phyloP scores from a whole-genome alignment of 192 early-diverging fungal genomes.

The Coemansia sp. region DNA sequence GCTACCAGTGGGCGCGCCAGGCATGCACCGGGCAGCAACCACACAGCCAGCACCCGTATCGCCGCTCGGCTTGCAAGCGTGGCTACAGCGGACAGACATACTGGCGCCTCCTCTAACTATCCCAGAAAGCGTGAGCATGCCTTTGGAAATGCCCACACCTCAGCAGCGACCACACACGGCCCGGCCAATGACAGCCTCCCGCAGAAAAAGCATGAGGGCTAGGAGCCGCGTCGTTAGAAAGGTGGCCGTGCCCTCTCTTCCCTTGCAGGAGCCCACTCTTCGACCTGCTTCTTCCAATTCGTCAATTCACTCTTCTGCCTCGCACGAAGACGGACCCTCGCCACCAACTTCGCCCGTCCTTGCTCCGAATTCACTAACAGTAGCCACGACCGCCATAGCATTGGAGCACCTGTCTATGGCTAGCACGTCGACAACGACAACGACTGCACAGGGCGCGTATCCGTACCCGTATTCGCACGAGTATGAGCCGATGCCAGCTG shows the following conservation, averaged over 20 bases:
- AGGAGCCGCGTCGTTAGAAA: slow-evolving; percentile 33
- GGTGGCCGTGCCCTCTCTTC: slow-evolving; percentile 19
- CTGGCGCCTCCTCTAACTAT: slow-evolving; percentile 16
- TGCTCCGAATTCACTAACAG: slow-evolving; percentile 1
- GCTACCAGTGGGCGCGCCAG: neutral
- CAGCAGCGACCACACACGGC: neutral
- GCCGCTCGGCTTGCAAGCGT: slow-evolving; percentile 33
- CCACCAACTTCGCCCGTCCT: neutral
- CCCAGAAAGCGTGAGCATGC: neutral
- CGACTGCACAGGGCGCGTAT: neutral
- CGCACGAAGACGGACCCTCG: slow-evolving; percentile 13
- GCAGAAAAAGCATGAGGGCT: slow-evolving; percentile 4
- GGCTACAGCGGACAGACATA: slow-evolving; percentile 49
- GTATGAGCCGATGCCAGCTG: slow-evolving; percentile 9
- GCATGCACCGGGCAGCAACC: slow-evolving; percentile 17
- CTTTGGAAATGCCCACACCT: neutral
- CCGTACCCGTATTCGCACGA: slow-evolving; percentile 5
- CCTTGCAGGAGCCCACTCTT: slow-evolving; percentile 13
- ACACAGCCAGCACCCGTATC: neutral
- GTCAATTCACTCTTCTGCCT: slow-evolving; percentile 36
- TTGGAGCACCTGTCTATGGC: neutral
- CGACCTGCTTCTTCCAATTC: slow-evolving; percentile 30
- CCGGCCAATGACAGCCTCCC: slow-evolving; percentile 13
- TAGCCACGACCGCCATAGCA: neutral
- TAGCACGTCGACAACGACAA: slow-evolving; percentile 1